Base-by-base conservation (phyloP, 345 rosid species). In the Citrus mangshanensis region DNA sequence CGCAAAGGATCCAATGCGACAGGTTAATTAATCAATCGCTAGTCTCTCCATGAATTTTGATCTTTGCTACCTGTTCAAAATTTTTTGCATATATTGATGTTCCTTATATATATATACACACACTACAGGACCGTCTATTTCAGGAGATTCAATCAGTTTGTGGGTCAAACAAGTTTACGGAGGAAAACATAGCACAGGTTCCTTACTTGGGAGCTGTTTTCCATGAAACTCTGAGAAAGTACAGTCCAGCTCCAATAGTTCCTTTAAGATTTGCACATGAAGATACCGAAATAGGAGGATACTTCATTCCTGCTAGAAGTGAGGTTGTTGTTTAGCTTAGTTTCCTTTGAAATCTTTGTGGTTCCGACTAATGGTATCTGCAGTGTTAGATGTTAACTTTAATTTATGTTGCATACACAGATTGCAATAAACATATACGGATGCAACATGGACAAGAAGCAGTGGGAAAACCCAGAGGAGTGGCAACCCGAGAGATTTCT, bases 361-460 rank as follows among this genome's bases (percentile, higher is more conserved):
- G 28, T 12, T 12, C 4, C 22, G 1, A 24, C 16, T 46, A 19
- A 7, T 46, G 10, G 13, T n/a, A 7, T 76, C 24, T 37, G 19
- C 54, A 64, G 14, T 46, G 16, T 46, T 46, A 46, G 18, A 16
- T 60, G 63, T 56, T 58, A 70, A 49, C 30, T 30, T 24, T 6
- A 22, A 27, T 6, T 30, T 72, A 6, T 10, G 3, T 19, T n/a
- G n/a, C 83, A 81, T 86, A 46, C 18, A 13, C 13, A 95, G 99
- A 90, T 95, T 82, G 98, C 93, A 2, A 73, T 95, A 73, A 95
- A 95, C 85, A 85, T 95, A 0, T 95, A 90, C 24, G 98, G 98
- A 40, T 93, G 99, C 81, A 93, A 93, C 89, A 91, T 90, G 96
- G 91, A 95, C 80, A 91, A 88, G 84, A 89, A 87, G 19, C 85